A percentile compares a stretch with the other conserved stretches of the same genome.
phyloP scores from a whole-genome alignment of 2,329 filamentous ascomycete species.

The Xylariaceae sp. region DNA sequence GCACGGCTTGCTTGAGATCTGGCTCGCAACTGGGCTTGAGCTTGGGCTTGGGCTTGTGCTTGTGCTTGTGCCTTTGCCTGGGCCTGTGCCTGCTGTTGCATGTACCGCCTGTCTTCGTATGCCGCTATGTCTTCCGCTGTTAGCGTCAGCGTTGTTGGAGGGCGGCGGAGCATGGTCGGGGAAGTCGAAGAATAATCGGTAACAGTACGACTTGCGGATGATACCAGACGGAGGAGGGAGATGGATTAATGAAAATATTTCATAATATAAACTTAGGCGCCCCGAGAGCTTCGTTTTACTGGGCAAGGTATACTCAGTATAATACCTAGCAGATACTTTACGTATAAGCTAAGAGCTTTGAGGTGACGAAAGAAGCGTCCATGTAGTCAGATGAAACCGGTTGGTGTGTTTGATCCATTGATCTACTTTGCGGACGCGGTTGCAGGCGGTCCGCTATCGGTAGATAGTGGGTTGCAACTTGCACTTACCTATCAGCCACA shows the following conservation, averaged over 20 bases:
- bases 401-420: too few species aligned
- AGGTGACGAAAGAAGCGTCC: too few species aligned
- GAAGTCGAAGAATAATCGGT: neutral
- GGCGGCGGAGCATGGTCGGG: slow-evolving; percentile 56
- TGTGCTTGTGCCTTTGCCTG: slow-evolving; percentile 8
- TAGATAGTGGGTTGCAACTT: too few species aligned
- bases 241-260: neutral
- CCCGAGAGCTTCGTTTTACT: too few species aligned
- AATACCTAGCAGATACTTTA: too few species aligned
- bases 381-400: too few species aligned
- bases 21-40: slow-evolving; percentile 11
- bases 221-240: neutral
- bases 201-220: neutral
- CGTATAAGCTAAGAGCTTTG: too few species aligned
- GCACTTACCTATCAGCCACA: too few species aligned
- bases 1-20: neutral
- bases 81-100: slow-evolving; percentile 8
- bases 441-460: too few species aligned
- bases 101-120: slow-evolving; percentile 59
- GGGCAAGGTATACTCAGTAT: too few species aligned
- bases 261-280: too few species aligned
- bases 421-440: too few species aligned
- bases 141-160: slow-evolving; percentile 61
- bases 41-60: slow-evolving; percentile 8
- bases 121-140: slow-evolving; percentile 64